Base-by-base conservation (phyloP, 352 stramenopile species). In the Globisporangium sylvaticum region DNA sequence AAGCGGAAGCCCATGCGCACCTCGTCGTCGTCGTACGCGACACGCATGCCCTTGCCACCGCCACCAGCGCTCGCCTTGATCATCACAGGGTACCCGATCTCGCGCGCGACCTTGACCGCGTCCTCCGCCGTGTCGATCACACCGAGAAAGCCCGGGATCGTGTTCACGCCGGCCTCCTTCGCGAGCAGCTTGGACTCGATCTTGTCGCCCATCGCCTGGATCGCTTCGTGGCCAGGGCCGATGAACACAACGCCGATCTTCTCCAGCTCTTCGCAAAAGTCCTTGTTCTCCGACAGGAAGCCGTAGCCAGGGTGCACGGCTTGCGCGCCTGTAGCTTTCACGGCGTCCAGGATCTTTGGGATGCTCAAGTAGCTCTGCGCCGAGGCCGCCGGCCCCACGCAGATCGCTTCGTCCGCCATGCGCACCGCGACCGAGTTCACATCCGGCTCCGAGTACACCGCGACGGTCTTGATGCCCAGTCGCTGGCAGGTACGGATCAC, bases 11-110 rank as follows among this genome's bases (percentile, higher is more conserved):
- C 89, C 64, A 98, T 93, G 31, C 77, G 77, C 31, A 97, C 81
- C 67, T 98, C 87, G 5, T 90, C 76, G 64, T 98, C 92, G 67
- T 95, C 89, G 72, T 91, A 97, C 29, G 95, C 96, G 4, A 99
- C 95, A 50, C 97, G 82, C 96, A 99, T 99, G 34, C 96, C 96
- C 74, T 99, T 99, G 29, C 96, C 97, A 50, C 96, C 94, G 44
- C 97, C 97, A 32, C 97, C 97, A 6, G 94, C 90, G 52, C 84
- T 96, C 7, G 97, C 97, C 77, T 99, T 99, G 74, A 99, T 97
- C 87, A 99, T 98, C 3, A 99, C 92, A 0, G 97, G 97, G 73
- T 99, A 99, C 7, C 95, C 95, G 57, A 99, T 98, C 8, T 98
- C 89, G 46, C 87, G 78, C 1, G 96, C 83, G 55, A 99, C 85